phyloP scores from a whole-genome alignment of 306 rosid species.

The Pyrus pyrifolia region DNA sequence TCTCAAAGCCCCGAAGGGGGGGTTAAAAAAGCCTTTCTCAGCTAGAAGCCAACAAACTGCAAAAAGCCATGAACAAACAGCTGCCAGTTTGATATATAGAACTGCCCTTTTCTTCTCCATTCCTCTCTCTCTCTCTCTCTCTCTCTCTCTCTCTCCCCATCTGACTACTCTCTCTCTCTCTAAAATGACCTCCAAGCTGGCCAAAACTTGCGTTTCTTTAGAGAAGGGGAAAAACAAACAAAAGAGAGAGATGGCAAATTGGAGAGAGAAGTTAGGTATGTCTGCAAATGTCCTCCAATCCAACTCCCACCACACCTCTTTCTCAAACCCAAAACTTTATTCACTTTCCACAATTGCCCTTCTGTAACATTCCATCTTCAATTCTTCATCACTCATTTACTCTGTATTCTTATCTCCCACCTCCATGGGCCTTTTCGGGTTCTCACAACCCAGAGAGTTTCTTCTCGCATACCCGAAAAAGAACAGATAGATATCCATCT shows the following conservation, averaged over 20 bases:
- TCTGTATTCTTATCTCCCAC: constrained; percentile 9
- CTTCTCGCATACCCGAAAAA: neutral
- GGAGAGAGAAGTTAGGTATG: constrained; percentile 1
- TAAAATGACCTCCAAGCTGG: neutral
- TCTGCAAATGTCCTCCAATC: constrained; percentile 29
- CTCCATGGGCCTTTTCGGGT: constrained; percentile 36
- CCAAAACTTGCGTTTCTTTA: too few relatives aligned
- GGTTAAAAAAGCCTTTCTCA: neutral
- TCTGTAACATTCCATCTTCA: constrained; percentile 23
- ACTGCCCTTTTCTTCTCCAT: constrained; percentile 6
- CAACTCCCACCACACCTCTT: constrained; percentile 11
- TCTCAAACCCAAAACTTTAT: neutral
- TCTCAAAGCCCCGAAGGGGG: neutral
- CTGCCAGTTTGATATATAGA: constrained; percentile 13
- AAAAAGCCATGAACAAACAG: neutral
- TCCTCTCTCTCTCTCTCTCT: neutral
- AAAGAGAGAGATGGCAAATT: constrained; percentile 13
- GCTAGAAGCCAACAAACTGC: neutral
- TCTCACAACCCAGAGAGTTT: constrained; percentile 8
- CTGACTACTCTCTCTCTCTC: neutral
- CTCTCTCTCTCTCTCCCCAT: neutral
- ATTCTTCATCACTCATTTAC: constrained; percentile 11
- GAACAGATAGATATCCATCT: neutral
- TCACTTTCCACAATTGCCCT: constrained; percentile 37
- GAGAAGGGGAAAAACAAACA: neutral